These are phyloP conservation scores for Sicyos edulis DNA, from an alignment of 306 rosid genomes.

Conservation along the genomic window DNA sequence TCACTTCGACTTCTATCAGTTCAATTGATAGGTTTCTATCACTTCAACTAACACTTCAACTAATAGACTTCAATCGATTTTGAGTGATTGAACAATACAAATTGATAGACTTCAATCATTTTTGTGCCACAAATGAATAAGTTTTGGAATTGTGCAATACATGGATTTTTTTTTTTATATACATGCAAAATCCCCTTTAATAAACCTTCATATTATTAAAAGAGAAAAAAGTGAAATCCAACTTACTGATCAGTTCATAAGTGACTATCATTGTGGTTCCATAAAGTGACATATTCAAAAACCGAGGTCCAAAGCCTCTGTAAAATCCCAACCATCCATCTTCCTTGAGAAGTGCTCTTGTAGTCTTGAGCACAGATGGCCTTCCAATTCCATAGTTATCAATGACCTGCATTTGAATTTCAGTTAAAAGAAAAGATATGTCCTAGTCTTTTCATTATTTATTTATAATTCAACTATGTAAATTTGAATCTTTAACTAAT, in stretches of 20 bases:
- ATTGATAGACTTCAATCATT: too few relatives aligned
- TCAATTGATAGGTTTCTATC: too few relatives aligned
- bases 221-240: not conserved
- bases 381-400: constrained; percentile 68
- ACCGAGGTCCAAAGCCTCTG: constrained; percentile 82
- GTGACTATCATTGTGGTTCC: constrained; percentile 89
- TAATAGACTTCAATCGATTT: too few relatives aligned
- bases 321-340: constrained; percentile 95
- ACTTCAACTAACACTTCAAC: too few relatives aligned
- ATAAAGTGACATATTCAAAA: constrained; percentile 76
- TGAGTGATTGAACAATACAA: too few relatives aligned
- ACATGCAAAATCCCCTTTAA: too few relatives aligned
- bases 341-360: constrained; percentile 56
- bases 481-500: not conserved
- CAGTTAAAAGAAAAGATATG: not conserved
- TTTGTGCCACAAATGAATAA: too few relatives aligned
- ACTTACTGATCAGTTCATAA: constrained; percentile 80
- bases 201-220: not conserved
- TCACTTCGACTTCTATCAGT: too few relatives aligned
- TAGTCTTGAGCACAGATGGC: constrained; percentile 70
- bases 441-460: not conserved
- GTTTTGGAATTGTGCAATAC: too few relatives aligned
- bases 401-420: constrained; percentile 47
- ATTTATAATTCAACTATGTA: not conserved
- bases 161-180: too few relatives aligned